phyloP scores from a whole-genome alignment of 257 asterid species.

The Nicotiana tabacum region DNA sequence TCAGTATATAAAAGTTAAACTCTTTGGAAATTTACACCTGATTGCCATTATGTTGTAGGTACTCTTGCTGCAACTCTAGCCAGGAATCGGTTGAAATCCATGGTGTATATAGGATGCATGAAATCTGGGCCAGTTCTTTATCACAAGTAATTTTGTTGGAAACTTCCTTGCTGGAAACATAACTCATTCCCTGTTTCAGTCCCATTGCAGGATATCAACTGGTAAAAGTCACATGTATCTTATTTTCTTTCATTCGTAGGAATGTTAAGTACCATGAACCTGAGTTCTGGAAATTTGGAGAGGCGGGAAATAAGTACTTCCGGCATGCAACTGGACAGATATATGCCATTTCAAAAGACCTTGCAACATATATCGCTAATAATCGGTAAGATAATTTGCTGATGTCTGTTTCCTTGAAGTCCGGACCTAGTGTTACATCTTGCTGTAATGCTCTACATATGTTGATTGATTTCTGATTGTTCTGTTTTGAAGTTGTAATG shows the following conservation, averaged over 20 bases:
- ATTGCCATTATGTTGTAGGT: constrained; percentile 27
- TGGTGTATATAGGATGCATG: constrained; percentile 64
- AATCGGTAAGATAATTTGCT: constrained; percentile 33
- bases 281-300: constrained; percentile 59
- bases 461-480: neutral
- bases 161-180: neutral
- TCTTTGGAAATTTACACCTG: neutral
- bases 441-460: neutral
- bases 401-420: neutral
- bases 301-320: constrained; percentile 51
- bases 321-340: constrained; percentile 67
- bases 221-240: neutral
- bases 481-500: too few relatives aligned
- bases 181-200: neutral
- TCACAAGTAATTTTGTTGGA: constrained; percentile 31
- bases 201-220: neutral
- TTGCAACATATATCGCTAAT: constrained; percentile 36
- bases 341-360: constrained; percentile 54
- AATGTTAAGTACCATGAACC: constrained; percentile 64
- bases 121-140: constrained; percentile 65
- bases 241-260: constrained; percentile 15
- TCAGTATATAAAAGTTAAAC: neutral
- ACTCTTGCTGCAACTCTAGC: constrained; percentile 54
- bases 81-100: constrained; percentile 45
- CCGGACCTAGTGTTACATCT: neutral